Evolutionary conservation across 2,329 filamentous ascomycete genomes (phyloP), one percentile per base, ranked within the genome.

Genomic region (Exophiala alcalophila): DNA sequence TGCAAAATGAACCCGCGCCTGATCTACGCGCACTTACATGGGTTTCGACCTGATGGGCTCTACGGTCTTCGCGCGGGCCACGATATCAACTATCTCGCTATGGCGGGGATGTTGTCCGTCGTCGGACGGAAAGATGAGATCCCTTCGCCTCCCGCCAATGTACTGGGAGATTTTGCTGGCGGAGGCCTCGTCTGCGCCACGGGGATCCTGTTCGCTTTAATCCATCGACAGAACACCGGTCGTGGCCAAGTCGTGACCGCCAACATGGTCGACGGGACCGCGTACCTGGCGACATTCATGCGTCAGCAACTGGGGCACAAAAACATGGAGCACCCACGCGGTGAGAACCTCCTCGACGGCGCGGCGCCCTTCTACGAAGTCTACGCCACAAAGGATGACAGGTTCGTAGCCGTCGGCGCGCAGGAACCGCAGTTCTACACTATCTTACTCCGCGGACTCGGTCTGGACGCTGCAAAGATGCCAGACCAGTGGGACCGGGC

Each of bases 41-140:
- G 91, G 0, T 96, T 95, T 64, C 75, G 91, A 11, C 74, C 89
- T 20, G 87, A 94, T 64, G 90, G 90, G 0, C 81, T 79, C 56
- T 96, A 95, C 65, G 78, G 77, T 29, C 67, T 76, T 57, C 95
- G 94, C 87, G 89, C 90, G 0, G 90, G 90, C 27, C 90, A 96
- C 61, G 90, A 95, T 63, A 94, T 96, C 64, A 96, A 97, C 61
- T 97, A 96, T 65, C 82, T 97, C 33, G 86, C 89, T 33, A 86
- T 95, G 0, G 84, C 83, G 0, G 91, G 91, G 0, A 83, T 84
- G 0, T 67, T 97, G 18, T 75, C 76, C 0, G 70, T 95, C 64
- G 75, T 97, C 3, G 51, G 51, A 16, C 72, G 85, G 0, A 69
- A 70, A 19, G 76, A 73, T 15, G 77, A 83, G 59, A 80, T 77